Base-by-base conservation (phyloP, 495 filamentous ascomycete species). In the Cercophora sp. region DNA sequence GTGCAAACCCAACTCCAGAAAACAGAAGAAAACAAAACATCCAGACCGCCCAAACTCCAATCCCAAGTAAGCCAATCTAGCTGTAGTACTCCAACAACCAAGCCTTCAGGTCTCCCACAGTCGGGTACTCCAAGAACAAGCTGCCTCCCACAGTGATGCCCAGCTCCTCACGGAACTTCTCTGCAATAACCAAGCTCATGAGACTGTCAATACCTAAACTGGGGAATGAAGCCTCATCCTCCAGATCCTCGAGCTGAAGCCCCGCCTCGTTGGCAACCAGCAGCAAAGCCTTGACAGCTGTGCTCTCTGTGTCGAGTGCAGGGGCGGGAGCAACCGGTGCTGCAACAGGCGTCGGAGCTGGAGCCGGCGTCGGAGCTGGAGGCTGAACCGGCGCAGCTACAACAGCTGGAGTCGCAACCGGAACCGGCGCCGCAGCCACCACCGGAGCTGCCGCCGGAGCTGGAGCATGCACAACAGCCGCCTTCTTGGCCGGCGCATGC, bases 131-230 rank as follows among this genome's bases (percentile, higher is more conserved):
- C 5, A 75, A 29, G 51, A 79, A 76, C 1, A 78, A 34, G 26
- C 54, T 60, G 8, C 62, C 57, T 9, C 48, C 44, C 5, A 82
- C 56, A 0, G 63, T 60, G 5, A 80, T 26, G 2, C 55, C 61
- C n/a, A 81, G 67, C 42, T 74, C 68, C 41, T 77, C 76, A 1
- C 68, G 61, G 37, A 76, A 60, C 13, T 61, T 55, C 8, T 66
- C 60, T 3, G 58, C 52, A 15, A 79, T 70, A 19, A 68, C 67
- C 18, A 82, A 57, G 2, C 66, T 62, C 43, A 77, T 58, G 15
- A 82, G 69, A 2, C 70, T 76, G 52, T 82, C 78, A 5, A 81
- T 54, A 2, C 78, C 78, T 24, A 76, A 49, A 48, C 74, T 73
- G 10, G 69, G 55, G 34, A 78, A 70, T 20, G 45, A 57, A 5